phyloP scores from a whole-genome alignment of 371 early-diverging fungal genomes.

The Mucor velutinosus region DNA sequence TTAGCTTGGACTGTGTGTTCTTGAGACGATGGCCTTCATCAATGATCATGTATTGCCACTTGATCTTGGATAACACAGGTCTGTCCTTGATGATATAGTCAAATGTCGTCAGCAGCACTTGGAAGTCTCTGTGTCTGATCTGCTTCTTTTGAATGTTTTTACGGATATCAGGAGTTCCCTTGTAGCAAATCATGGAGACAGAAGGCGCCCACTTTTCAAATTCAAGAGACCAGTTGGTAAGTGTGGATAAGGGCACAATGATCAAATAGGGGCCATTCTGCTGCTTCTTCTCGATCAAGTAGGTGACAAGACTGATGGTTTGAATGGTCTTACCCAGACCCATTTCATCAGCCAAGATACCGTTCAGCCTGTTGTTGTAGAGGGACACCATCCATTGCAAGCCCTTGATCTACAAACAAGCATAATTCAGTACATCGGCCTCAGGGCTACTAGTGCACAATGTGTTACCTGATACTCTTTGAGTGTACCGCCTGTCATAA shows the following conservation, averaged over 20 bases:
- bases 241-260: slow-evolving; percentile 92
- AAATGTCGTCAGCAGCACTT: slow-evolving; percentile 97
- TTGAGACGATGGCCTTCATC: slow-evolving; percentile 99
- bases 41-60: slow-evolving; percentile 96
- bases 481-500: slow-evolving; percentile 86
- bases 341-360: slow-evolving; percentile 99
- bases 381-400: slow-evolving; percentile 98
- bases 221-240: slow-evolving; percentile 98
- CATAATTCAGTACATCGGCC: neutral
- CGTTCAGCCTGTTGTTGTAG: slow-evolving; percentile 95
- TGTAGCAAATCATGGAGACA: slow-evolving; percentile 90
- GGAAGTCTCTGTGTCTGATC: slow-evolving; percentile 80
- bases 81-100: slow-evolving; percentile 97
- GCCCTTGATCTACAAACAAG: slow-evolving; percentile 75
- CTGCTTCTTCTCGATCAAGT: slow-evolving; percentile 89
- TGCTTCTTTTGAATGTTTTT: slow-evolving; percentile 73
- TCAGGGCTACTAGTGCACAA: neutral
- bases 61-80: slow-evolving; percentile 79
- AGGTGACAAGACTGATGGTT: slow-evolving; percentile 95
- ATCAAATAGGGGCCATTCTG: slow-evolving; percentile 94
- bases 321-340: slow-evolving; percentile 97
- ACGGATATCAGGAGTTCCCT: slow-evolving; percentile 81
- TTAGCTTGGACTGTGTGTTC: slow-evolving; percentile 90
- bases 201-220: slow-evolving; percentile 98
- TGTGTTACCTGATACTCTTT: slow-evolving; percentile 89